Evolutionary conservation across 2,329 filamentous ascomycete species (phyloP), one percentile per base, ranked within the genome.

Genomic region (Gnomoniopsis sp.): DNA sequence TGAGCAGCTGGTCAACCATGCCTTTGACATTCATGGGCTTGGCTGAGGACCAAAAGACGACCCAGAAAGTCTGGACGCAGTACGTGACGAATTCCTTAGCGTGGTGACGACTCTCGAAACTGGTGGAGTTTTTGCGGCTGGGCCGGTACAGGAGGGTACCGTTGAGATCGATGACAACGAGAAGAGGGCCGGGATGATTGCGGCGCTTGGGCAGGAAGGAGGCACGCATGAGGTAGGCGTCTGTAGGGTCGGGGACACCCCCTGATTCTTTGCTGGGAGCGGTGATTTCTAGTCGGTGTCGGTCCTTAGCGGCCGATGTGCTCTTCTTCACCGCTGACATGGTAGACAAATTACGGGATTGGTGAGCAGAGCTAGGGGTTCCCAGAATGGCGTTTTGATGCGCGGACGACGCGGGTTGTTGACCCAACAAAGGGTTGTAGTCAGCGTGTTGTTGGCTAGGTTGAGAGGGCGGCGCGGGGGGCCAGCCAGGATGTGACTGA

Each of bases 21-120:
- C 74, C 75, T 10, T 73, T 64, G 15, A 96, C 91, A 64, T 95
- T 97, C 1, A 81, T 72, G 0, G 87, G 87, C 21, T 81, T 83
- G 0, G 93, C 92, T 7, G 91, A 96, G 1, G 93, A 96, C 92
- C 93, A 99, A 59, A 98, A 84, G 75, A 92, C 91, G 33, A 96
- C 88, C 54, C 79, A 78, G 76, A 96, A 93, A 59, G 87, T 86
- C 14, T 82, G 74, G 65, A 96, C 80, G 64, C 93, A 83, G 71
- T 92, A 91, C 30, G 80, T 68, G 3, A 98, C 75, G 71, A 99
- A 97, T 0, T 75, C 65, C 2, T 76, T 67, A 1, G 95, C 81
- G 63, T 87, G 80, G 0, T 90, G 90, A 1, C 95, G 88, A 63
- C 81, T 75, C 47, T 86, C 74, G 69, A 92, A 90, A 46, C 72